Percentiles rank a stretch among this genome's conserved stretches.
Evolutionary conservation across 768 basidiomycete genomes (phyloP).

Genomic region (Amanita jacksonii): DNA sequence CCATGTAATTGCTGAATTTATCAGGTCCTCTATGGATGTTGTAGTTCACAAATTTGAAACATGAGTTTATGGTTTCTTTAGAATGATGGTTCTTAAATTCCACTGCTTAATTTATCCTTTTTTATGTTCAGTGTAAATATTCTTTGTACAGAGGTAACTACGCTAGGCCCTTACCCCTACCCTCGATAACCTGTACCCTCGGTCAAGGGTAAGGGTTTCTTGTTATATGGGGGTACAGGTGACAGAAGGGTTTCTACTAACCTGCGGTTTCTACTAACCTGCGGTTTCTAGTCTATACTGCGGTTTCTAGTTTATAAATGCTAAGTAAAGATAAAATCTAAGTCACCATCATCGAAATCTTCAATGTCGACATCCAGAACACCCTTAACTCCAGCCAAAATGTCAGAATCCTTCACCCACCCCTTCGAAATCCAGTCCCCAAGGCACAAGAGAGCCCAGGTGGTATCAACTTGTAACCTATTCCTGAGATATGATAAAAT

Average conservation of each 20-base stretch:
- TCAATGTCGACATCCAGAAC: neutral
- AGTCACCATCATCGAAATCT: neutral
- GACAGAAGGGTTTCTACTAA: neutral
- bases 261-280: neutral
- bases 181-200: neutral
- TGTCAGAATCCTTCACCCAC: constrained; percentile 12
- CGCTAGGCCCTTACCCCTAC: too few species aligned
- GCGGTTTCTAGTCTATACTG: too few species aligned
- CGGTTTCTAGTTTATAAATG: too few species aligned
- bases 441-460: too few species aligned
- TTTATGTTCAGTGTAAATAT: too few species aligned
- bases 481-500: too few species aligned
- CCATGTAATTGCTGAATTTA: neutral
- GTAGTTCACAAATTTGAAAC: constrained; percentile 49
- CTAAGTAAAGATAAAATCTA: neutral
- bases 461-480: too few species aligned
- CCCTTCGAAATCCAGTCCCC: constrained; percentile 12
- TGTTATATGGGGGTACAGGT: neutral
- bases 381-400: neutral
- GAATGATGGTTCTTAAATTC: too few species aligned
- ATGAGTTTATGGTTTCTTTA: neutral
- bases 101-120: too few species aligned
- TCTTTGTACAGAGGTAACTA: too few species aligned
- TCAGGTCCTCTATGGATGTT: constrained; percentile 65
- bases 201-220: constrained; percentile 2